Evolutionary conservation across 2,329 filamentous ascomycete genomes (phyloP).

Genomic region (Colletotrichum tropicicola): DNA sequence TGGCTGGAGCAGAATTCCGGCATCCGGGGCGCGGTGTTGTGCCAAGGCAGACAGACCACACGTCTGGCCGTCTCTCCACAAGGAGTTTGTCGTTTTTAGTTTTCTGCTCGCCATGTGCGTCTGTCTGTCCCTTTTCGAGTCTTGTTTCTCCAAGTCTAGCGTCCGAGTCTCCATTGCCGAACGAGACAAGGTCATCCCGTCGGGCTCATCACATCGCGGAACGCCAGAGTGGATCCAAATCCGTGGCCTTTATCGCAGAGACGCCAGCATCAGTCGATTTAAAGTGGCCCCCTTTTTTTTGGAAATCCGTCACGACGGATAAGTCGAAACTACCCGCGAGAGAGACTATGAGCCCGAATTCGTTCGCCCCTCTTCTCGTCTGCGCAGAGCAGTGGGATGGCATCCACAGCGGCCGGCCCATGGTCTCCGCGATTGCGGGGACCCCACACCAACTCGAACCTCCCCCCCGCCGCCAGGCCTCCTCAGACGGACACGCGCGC

Average conservation of each 20-base stretch:
- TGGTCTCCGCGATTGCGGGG: slow-evolving; percentile 25
- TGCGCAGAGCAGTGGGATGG: neutral
- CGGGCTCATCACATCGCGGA: no score
- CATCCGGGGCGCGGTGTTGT: neutral
- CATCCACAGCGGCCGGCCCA: slow-evolving; percentile 8
- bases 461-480: no score
- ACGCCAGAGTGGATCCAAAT: slow-evolving; percentile 11
- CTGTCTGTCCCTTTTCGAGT: neutral
- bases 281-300: neutral
- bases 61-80: neutral
- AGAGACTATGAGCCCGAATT: neutral
- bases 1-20: neutral
- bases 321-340: slow-evolving; percentile 14
- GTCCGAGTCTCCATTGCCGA: neutral
- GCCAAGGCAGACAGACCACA: neutral
- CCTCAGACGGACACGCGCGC: neutral
- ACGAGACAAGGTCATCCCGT: neutral
- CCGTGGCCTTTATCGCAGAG: neutral
- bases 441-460: slow-evolving; percentile 12
- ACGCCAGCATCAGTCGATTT: slow-evolving; percentile 9
- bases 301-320: slow-evolving; percentile 23
- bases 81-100: neutral
- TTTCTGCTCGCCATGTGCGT: neutral
- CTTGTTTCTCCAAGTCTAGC: neutral
- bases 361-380: neutral